A percentile compares a stretch with the other conserved stretches of the same genome.
Evolutionary conservation across 2,329 filamentous ascomycete species (phyloP).

Genomic region (Lachnellula hyalina): DNA sequence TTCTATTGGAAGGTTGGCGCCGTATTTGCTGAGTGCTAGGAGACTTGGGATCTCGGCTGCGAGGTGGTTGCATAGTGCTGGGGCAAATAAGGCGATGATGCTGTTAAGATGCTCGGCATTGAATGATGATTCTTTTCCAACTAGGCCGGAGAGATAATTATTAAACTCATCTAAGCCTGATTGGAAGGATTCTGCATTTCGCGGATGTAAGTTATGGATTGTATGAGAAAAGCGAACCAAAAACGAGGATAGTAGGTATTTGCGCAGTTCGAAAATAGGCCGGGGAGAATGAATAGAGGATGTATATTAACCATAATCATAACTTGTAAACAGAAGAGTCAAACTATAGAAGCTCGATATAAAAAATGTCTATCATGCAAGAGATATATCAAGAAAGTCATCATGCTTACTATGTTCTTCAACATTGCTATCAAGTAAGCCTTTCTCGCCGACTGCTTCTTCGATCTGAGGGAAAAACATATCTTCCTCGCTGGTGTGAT

Average conservation of each 20-base stretch:
- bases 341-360: no score
- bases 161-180: conserved; percentile 7
- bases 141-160: conserved; percentile 5
- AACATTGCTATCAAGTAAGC: conserved; percentile 47
- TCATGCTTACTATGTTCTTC: conserved; percentile 46
- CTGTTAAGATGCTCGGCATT: conserved; percentile 16
- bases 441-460: conserved; percentile 41
- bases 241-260: neutral
- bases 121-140: conserved; percentile 14
- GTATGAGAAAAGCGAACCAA: neutral
- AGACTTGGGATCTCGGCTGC: conserved; percentile 27
- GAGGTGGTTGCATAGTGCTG: conserved; percentile 24
- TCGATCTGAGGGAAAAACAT: conserved; percentile 51
- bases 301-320: no score
- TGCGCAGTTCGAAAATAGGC: no score
- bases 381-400: neutral
- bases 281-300: no score
- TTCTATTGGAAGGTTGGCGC: conserved; percentile 20
- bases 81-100: conserved; percentile 30
- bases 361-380: neutral
- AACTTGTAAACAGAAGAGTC: no score
- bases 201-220: neutral
- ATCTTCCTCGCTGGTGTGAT: conserved; percentile 56
- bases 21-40: conserved; percentile 22
- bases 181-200: conserved; percentile 7